phyloP scores from a whole-genome alignment of 2,329 filamentous ascomycete genomes.

The Fusarium nisikadoi region DNA sequence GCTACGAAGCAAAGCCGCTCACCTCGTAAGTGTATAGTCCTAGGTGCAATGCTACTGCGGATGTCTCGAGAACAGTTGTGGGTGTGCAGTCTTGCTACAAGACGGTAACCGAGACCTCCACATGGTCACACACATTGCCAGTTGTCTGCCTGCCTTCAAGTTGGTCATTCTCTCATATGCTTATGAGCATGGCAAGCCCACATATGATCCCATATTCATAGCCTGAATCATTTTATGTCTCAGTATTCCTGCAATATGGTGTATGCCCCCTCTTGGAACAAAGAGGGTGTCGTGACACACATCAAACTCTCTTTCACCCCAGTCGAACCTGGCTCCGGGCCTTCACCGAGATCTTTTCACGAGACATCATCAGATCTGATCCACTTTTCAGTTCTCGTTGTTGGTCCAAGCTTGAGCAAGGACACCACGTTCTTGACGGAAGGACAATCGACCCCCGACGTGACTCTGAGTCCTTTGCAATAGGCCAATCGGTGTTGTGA shows the following conservation, averaged over 20 bases:
- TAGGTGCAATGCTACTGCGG: neutral
- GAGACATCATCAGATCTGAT: conserved; percentile 38
- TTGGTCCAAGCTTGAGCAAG: conserved; percentile 19
- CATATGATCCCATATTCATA: conserved; percentile 35
- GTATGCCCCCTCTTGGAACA: neutral
- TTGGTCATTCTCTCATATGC: conserved; percentile 19
- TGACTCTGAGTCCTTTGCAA: neutral
- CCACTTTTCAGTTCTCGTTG: conserved; percentile 16
- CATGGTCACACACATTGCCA: conserved; percentile 7
- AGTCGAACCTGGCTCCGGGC: conserved; percentile 22
- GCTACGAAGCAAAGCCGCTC: neutral
- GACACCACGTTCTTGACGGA: conserved; percentile 11
- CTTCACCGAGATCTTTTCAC: conserved; percentile 41
- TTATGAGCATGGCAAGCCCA: conserved; percentile 9
- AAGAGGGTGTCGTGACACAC: conserved; percentile 19
- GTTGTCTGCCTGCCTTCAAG: conserved; percentile 1
- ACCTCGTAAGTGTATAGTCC: neutral
- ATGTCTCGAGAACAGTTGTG: neutral
- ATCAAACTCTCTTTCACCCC: conserved; percentile 8
- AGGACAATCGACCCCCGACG: conserved; percentile 13
- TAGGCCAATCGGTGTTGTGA: conserved; percentile 10
- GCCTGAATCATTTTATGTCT: conserved; percentile 2
- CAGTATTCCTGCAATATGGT: conserved; percentile 1
- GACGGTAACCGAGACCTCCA: conserved; percentile 1
- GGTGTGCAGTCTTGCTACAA: neutral